Percentiles rank a stretch among this genome's conserved stretches.
Evolutionary conservation across 306 rosid species (phyloP).

Genomic region (Citrullus mucosospermus): DNA sequence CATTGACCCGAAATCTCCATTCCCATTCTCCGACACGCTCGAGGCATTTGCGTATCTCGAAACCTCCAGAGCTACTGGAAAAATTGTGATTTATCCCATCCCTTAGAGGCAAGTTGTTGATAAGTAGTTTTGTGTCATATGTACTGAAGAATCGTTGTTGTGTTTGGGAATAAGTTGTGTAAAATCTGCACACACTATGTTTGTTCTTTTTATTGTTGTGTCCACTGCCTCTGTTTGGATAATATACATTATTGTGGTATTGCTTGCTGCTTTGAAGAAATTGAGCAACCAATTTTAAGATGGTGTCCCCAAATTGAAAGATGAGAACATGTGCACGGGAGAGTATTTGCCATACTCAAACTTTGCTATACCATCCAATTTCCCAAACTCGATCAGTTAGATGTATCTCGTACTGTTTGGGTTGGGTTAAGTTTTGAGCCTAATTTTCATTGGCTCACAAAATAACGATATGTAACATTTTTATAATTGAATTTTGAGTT

Average conservation of each 20-base stretch:
- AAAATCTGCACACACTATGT: not conserved
- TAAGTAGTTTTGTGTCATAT: not conserved
- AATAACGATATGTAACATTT: too few relatives aligned
- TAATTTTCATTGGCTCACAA: too few relatives aligned
- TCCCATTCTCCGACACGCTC: conserved; percentile 36
- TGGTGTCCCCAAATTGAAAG: too few relatives aligned
- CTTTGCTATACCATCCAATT: too few relatives aligned
- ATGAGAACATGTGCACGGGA: too few relatives aligned
- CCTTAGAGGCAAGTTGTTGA: conserved; percentile 18
- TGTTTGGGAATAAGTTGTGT: not conserved
- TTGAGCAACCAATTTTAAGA: too few relatives aligned
- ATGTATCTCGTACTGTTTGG: too few relatives aligned
- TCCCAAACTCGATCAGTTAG: too few relatives aligned
- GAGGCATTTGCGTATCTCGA: conserved; percentile 50
- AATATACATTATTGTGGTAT: not conserved
- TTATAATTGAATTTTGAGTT: too few relatives aligned
- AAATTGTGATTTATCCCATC: conserved; percentile 49
- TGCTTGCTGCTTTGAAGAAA: not conserved
- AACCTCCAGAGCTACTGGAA: conserved; percentile 45
- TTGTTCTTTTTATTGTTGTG: not conserved
- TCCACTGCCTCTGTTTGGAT: not conserved
- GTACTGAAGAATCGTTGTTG: not conserved
- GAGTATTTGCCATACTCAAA: too few relatives aligned
- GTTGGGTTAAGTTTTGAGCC: too few relatives aligned
- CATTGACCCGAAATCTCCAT: conserved; percentile 50